phyloP scores from a whole-genome alignment of 495 filamentous ascomycete species.

The Podospora anserina region DNA sequence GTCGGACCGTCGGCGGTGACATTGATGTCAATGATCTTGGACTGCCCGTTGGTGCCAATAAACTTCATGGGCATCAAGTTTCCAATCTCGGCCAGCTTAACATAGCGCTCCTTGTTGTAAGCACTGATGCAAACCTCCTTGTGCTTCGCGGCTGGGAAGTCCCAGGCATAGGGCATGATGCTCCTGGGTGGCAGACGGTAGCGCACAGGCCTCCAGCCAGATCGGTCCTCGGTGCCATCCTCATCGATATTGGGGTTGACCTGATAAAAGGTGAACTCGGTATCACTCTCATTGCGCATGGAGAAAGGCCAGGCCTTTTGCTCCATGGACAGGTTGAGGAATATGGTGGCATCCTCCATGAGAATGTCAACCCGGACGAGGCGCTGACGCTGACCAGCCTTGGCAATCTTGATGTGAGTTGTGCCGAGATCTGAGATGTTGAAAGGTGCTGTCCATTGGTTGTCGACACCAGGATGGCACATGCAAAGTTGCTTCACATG shows the following conservation, averaged over 20 bases:
- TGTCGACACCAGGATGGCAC: conserved; percentile 92
- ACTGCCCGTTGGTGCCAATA: conserved; percentile 55
- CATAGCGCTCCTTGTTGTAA: conserved; percentile 76
- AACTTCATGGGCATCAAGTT: conserved; percentile 86
- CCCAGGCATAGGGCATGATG: conserved; percentile 99
- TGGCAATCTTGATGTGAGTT: conserved; percentile 89
- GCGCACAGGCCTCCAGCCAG: conserved; percentile 82
- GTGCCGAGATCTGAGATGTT: conserved; percentile 92
- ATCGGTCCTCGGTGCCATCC: conserved; percentile 76
- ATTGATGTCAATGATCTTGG: conserved; percentile 91
- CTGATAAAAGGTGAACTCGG: conserved; percentile 93
- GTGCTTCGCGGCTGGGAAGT: conserved; percentile 94
- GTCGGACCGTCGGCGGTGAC: conserved; percentile 93
- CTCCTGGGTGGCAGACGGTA: conserved; percentile 93
- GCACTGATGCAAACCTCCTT: conserved; percentile 84
- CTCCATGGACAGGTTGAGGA: conserved; percentile 85
- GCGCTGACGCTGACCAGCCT: conserved; percentile 80
- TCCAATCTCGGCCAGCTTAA: conserved; percentile 94
- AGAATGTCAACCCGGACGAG: conserved; percentile 85
- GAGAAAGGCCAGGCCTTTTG: conserved; percentile 96
- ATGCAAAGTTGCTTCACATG: conserved; percentile 84
- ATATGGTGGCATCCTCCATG: conserved; percentile 87
- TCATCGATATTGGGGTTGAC: conserved; percentile 68
- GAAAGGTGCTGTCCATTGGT: conserved; percentile 97
- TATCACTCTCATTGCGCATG: conserved; percentile 95